Conservation (phyloP, 2,329 filamentous ascomycete genomes). For the Didymella sp. region DNA sequence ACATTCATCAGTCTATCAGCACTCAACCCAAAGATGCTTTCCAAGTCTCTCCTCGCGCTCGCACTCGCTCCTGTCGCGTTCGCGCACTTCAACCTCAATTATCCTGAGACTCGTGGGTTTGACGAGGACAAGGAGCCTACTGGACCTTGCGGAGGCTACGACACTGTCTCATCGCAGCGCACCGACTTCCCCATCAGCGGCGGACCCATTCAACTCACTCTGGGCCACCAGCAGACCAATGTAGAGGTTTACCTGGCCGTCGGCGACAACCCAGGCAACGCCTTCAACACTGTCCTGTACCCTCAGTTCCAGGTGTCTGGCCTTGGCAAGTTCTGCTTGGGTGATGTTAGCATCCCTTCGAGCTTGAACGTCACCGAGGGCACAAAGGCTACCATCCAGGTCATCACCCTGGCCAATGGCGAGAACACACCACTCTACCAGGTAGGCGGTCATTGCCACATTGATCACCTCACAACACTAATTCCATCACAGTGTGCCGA, state of each 20-base stretch:
- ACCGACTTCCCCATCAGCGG: conserved; percentile 59
- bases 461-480: conserved; percentile 11
- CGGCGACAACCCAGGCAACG: conserved; percentile 60
- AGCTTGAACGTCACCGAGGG: conserved; percentile 64
- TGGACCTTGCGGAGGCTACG: conserved; percentile 61
- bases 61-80: conserved; percentile 55
- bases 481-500: conserved; percentile 68
- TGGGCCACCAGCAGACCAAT: conserved; percentile 61
- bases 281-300: conserved; percentile 73
- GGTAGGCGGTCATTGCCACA: conserved; percentile 46
- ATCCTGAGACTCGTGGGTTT: conserved; percentile 60
- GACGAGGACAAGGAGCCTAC: conserved; percentile 55
- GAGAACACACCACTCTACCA: conserved; percentile 71
- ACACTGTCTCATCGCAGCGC: conserved; percentile 53
- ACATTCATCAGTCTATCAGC: background rate
- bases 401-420: conserved; percentile 67
- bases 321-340: conserved; percentile 71
- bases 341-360: conserved; percentile 62
- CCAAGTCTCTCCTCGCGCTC: conserved; percentile 47
- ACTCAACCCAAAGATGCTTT: conserved; percentile 38
- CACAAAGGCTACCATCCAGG: conserved; percentile 70
- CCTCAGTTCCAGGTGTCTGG: conserved; percentile 67
- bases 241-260: conserved; percentile 62
- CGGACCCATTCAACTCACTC: conserved; percentile 59
- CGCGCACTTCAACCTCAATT: conserved; percentile 65